Base-by-base conservation (phyloP, 768 basidiomycete species). In the Neoboletus magnificus region DNA sequence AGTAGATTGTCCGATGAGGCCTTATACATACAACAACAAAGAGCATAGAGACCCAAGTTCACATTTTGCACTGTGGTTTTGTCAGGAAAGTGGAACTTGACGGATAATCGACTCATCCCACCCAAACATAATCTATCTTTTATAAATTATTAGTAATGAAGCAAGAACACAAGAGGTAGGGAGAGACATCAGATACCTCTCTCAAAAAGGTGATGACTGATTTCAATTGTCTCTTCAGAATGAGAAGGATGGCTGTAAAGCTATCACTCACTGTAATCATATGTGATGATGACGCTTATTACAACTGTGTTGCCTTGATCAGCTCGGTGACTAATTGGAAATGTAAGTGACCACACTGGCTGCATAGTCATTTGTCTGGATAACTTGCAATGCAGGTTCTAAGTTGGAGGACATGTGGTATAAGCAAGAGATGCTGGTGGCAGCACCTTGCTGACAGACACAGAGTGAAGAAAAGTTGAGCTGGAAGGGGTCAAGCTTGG, bases 101-200 rank as follows among this genome's bases (percentile, higher is more conserved):
- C 5, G 5, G 10, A 23, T 18, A 18, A 12, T 3, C 27, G 8
- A 16, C n/a, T 22, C 9, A 35, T 37, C 42, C 42, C 16, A 59
- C 59, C 59, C 59, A 61, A 46, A 61, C 22, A 20, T 57, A 36
- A 10, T 62, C 43, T 35, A 62, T 16, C 60, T 62, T n/a, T 40
- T 32, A 16, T 20, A 13, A 8, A 32, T 25, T 13, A 27, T 56
- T 35, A 46, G 37, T 8, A 1, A 50, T 44, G 25, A 22, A 37
- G 18, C 25, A 13, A 22, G 27, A 27, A 27, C 5, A 27, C 27
- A 5, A 27, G 11, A 27, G 10, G n/a, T 12, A 11, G 13, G 23
- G 22, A 25, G n/a, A 9, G 16, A 35, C n/a, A 23, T 16, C n/a
- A 27, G 1, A 25, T 48, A 62, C 61, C 49, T 62, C 61, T 44